A percentile compares a stretch with the other conserved stretches of the same genome.
These are phyloP conservation scores for Peronospora farinosa DNA, from an alignment of 352 stramenopile species.

Conservation along the genomic window DNA sequence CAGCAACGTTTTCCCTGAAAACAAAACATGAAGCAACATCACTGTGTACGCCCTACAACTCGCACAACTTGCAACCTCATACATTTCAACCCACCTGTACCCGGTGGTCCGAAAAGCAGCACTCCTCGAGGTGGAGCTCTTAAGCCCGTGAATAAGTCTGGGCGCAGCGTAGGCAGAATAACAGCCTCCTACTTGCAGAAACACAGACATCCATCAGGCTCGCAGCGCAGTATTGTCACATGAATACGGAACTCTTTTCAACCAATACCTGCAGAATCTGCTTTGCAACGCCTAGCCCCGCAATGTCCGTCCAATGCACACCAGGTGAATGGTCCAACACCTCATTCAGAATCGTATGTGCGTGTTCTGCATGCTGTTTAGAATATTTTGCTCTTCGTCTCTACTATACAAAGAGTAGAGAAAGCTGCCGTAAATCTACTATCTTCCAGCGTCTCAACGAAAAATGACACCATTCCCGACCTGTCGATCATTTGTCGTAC, in stretches of 20 bases:
- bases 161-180: constrained; percentile 74
- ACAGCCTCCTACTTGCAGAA: constrained; percentile 62
- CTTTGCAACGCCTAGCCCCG: constrained; percentile 76
- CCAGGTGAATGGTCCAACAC: constrained; percentile 74
- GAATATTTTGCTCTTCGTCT: constrained; percentile 35
- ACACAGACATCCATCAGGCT: constrained; percentile 5
- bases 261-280: constrained; percentile 73
- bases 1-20: constrained; percentile 71
- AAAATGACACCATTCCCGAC: constrained; percentile 1
- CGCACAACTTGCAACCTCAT: not conserved
- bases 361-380: constrained; percentile 52
- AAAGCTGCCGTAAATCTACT: not conserved
- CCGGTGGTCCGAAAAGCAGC: constrained; percentile 75
- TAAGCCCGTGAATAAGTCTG: constrained; percentile 79
- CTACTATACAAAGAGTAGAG: constrained; percentile 1
- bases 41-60: not conserved
- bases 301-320: constrained; percentile 80
- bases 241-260: not conserved
- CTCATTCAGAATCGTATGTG: constrained; percentile 77
- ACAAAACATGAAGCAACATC: constrained; percentile 1
- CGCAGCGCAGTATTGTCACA: not conserved
- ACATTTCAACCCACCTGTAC: constrained; percentile 39
- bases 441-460: not conserved
- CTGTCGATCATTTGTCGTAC: constrained; percentile 11
- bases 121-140: constrained; percentile 61